A percentile compares a stretch with the other conserved stretches of the same genome.
These are phyloP conservation scores for Grosmannia penicillata DNA, from an alignment of 2,329 filamentous ascomycete genomes.

Conservation along the genomic window DNA sequence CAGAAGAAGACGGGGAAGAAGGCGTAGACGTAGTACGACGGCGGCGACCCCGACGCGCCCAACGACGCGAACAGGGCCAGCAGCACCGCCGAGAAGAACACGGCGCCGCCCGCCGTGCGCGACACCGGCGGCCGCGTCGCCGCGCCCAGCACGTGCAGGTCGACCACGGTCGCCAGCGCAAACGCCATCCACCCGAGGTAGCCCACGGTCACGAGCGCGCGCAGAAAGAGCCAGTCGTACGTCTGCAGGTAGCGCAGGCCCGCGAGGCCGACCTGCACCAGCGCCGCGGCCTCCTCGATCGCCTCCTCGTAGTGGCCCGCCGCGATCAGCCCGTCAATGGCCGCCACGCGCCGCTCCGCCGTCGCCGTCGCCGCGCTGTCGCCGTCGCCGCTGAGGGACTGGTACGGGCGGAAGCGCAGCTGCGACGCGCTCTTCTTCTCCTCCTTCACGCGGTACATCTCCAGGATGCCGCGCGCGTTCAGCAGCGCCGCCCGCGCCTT, in stretches of 20 bases:
- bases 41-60: conserved; percentile 61
- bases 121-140: conserved; percentile 46
- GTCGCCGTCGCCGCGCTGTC: neutral
- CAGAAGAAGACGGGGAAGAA: conserved; percentile 91
- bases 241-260: conserved; percentile 91
- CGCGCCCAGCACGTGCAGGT: conserved; percentile 71
- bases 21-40: conserved; percentile 80
- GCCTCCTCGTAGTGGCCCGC: conserved; percentile 55
- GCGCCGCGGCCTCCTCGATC: conserved; percentile 59
- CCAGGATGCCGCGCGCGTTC: conserved; percentile 75
- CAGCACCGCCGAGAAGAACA: conserved; percentile 64
- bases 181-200: conserved; percentile 96
- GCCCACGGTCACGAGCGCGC: conserved; percentile 74
- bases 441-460: conserved; percentile 95
- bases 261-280: conserved; percentile 64
- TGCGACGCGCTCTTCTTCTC: conserved; percentile 62
- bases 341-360: conserved; percentile 49
- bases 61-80: conserved; percentile 66
- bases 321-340: conserved; percentile 55
- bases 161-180: conserved; percentile 74
- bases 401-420: conserved; percentile 64
- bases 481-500: conserved; percentile 76
- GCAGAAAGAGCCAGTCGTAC: conserved; percentile 94
- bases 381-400: conserved; percentile 45
- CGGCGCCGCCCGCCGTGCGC: conserved; percentile 41